Evolutionary conservation across 306 rosid species (phyloP), one percentile per base, ranked within the genome.

Genomic region (Cucumis hystrix): DNA sequence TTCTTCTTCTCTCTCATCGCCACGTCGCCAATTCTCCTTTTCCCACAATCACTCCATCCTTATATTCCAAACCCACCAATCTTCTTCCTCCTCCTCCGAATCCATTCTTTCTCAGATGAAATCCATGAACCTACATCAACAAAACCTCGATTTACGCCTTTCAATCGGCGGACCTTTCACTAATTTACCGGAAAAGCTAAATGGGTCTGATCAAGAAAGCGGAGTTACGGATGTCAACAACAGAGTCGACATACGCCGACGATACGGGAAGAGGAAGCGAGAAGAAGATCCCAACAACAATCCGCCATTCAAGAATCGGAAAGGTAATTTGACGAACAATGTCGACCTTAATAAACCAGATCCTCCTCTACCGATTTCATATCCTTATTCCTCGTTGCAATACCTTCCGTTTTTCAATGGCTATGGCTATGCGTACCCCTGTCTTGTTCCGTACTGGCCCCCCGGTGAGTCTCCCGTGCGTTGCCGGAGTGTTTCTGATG

Each of bases 91-190:
- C 4, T 65, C 8, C 17, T 25, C 41, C 56, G 5, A 47, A n/a
- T 63, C 7, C 45, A 33, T 63, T 18, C 60, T 0, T 62, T 23
- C 14, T 4, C 0, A 16, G 45, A 47, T 76, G 74, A 43, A 33
- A 81, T 81, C 83, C 80, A 80, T 56, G 86, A 82, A 80, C 30
- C 30, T 52, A 57, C 79, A 79, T 5, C 75, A 79, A 10, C 45
- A 80, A 5, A 37, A 74, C 74, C 90, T 93, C 3, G 98, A 91
- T 79, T 87, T 93, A 35, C 91, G 83, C 2, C 78, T 93, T 69
- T 85, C 97, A 8, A 88, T 91, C 0, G 97, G 97, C 1, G 87
- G 96, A 3, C 56, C 80, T 79, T 85, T 86, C 47, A 58, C 82
- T 23, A 90, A 37, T 7, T 73, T 18, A 21, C 58, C 81, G 2